Base-by-base conservation (phyloP, 306 rosid genomes). In the Vicia sativa region DNA sequence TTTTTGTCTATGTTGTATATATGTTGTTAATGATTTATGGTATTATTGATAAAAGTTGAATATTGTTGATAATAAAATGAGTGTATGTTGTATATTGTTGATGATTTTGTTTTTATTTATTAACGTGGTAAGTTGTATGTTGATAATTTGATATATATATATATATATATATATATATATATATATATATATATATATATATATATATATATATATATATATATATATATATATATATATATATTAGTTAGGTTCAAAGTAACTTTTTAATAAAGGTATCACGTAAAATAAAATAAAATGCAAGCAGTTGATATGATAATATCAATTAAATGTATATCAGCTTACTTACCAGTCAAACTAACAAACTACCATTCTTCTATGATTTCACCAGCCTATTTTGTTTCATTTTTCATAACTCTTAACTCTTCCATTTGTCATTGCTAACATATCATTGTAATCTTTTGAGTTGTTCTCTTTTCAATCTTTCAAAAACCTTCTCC, bases 271-370 rank as follows among this genome's bases (percentile, higher is more conserved):
- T 29, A 61, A 61, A 60, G 16, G 28, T 18, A 38, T 38, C 28
- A 11, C 16, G 1, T 5, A 61, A 61, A 60, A 37, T 60, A 6
- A 61, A 37, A 10, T 3, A 60, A 60, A 52, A 62, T 8, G 9
- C 5, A 62, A 16, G 4, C 44, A 0, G 3, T 16, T 3, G 42
- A 61, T 14, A 38, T 3, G 42, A 61, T 14, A 38, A 16, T 62
- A 38, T 50, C n/a, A 62, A 39, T 23, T 41, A 18, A 46, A 62
- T 60, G 3, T 28, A 39, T 5, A 6, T 34, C 2, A 39, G 49
- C 67, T 35, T 63, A 82, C 88, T 67, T 68, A 87, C 88, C 80
- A 79, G 96, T 89, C 96, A 79, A 82, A 82, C 74, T 6, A 37
- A 70, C 69, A 74, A 84, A 77, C 96, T 84, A 87, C 88, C 89